Conservation (phyloP, 2,329 filamentous ascomycete species). For the Penicillium sp. region DNA sequence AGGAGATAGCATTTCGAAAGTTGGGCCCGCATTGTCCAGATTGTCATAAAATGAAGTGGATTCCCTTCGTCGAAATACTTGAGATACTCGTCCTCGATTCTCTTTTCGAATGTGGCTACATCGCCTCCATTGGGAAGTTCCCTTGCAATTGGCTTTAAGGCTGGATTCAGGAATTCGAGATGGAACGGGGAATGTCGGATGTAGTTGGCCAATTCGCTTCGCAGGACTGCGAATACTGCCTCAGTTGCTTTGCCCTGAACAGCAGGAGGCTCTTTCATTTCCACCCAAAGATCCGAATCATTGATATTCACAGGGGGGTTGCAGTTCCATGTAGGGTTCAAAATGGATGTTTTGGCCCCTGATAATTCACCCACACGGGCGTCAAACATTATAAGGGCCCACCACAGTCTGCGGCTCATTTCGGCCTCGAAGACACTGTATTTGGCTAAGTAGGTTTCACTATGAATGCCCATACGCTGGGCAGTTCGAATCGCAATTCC, state of each 20-base stretch:
- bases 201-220: slow-evolving; percentile 14
- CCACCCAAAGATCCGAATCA: slow-evolving; percentile 41
- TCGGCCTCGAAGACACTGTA: slow-evolving; percentile 61
- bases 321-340: slow-evolving; percentile 49
- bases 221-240: slow-evolving; percentile 11
- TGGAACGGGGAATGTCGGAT: slow-evolving; percentile 32
- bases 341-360: slow-evolving; percentile 43
- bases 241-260: slow-evolving; percentile 9
- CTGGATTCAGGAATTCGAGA: slow-evolving; percentile 50
- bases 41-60: slow-evolving; percentile 50
- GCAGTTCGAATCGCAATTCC: slow-evolving; percentile 68
- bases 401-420: slow-evolving; percentile 72
- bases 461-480: slow-evolving; percentile 68
- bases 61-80: slow-evolving; percentile 41
- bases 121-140: slow-evolving; percentile 17
- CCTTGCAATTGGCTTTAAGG: slow-evolving; percentile 35
- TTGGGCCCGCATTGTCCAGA: slow-evolving; percentile 46
- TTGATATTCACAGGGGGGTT: slow-evolving; percentile 44
- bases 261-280: slow-evolving; percentile 36
- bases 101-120: slow-evolving; percentile 40
- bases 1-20: slow-evolving; percentile 54
- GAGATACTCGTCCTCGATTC: slow-evolving; percentile 52
- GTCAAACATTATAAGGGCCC: slow-evolving; percentile 69
- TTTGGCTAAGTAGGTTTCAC: slow-evolving; percentile 55
- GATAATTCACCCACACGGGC: slow-evolving; percentile 67